These are phyloP conservation scores for Striga hermonthica DNA, from an alignment of 305 asterid genomes.

Conservation along the genomic window DNA sequence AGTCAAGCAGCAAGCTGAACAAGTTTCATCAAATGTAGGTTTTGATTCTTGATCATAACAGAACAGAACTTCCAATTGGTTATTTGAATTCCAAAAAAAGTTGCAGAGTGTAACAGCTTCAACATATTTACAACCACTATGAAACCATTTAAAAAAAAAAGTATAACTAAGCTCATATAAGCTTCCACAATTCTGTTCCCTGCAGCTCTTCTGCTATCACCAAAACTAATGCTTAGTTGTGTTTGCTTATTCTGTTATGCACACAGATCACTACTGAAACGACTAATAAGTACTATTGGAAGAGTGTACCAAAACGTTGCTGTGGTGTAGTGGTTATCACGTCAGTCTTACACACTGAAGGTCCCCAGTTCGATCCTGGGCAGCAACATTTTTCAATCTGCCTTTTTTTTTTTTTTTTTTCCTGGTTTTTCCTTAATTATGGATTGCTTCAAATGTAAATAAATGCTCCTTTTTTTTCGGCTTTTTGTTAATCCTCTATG, in stretches of 20 bases:
- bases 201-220: conserved; percentile 79
- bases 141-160: conserved; percentile 18
- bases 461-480: no score
- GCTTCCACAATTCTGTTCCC: conserved; percentile 92
- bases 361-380: background rate
- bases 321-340: conserved; percentile 1
- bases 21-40: conserved; percentile 20
- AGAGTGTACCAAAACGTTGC: background rate
- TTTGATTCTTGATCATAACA: no score
- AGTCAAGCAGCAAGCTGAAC: conserved; percentile 73
- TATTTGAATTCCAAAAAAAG: conserved; percentile 54
- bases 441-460: no score
- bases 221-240: conserved; percentile 68
- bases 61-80: no score
- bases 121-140: no score
- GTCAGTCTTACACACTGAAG: background rate
- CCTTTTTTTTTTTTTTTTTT: no score
- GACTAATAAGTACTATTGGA: no score
- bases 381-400: background rate
- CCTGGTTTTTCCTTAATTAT: no score
- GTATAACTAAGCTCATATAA: conserved; percentile 68
- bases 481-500: no score
- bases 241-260: conserved; percentile 62
- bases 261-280: no score
- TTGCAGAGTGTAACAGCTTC: conserved; percentile 88